Evolutionary conservation across 1,284 basidiomycete genomes (phyloP), one percentile per base, ranked within the genome.

Genomic region (Trichosporon sp.): DNA sequence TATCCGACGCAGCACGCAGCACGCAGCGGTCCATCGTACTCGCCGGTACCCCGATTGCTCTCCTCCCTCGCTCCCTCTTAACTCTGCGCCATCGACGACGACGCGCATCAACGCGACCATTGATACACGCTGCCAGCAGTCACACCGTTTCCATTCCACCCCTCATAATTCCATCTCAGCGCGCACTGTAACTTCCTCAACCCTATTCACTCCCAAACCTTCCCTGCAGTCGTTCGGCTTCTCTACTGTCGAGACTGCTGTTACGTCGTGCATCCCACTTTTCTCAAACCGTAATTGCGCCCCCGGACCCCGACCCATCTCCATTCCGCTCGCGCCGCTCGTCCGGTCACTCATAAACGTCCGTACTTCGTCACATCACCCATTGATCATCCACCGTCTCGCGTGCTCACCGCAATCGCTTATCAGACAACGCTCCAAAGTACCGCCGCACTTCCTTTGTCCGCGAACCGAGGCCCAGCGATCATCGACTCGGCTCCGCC

Each of bases 391-490:
- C 51, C 51, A 54, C 21, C 21, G 51, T 54, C 51, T 54, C 51
- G 51, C 51, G 51, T 54, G 51, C 51, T 54, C 51, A 54, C n/a
- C 51, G 51, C 51, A 19, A 54, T 54, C 51, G 51, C 51, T 54
- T 54, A 54, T 54, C 51, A 54, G 51, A 21, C 51, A 54, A n/a
- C 21, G 7, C 51, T 54, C 51, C 51, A 54, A 10, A 46, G 21
- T 54, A 54, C 16, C 14, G 51, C 51, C 51, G 51, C 51, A 54
- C 19, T 12, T 26, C 21, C 21, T 54, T 54, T 19, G n/a, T 26
- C 51, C 51, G 51, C 51, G 21, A 19, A 54, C 16, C 51, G 51
- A 54, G 19, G 19, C 51, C 51, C 19, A 19, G 21, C 51, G 19
- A 54, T 21, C 10, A 16, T 11, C 51, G 51, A 54, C 19, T 54